Conservation (phyloP, 176 grass and related monocot species). For the Bothriochloa decipiens region DNA sequence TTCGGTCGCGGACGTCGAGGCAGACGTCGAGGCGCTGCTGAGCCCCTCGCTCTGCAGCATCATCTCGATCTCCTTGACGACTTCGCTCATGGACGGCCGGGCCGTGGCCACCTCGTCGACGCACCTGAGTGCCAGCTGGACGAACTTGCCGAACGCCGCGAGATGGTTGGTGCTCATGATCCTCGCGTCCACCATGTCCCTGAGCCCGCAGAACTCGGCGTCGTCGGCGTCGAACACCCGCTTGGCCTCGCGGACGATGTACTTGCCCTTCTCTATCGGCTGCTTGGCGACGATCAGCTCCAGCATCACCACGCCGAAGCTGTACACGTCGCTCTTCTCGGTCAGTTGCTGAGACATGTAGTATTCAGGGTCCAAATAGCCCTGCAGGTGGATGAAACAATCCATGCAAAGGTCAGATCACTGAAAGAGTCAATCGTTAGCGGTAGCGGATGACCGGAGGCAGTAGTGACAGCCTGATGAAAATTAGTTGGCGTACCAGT, state of each 20-base stretch:
- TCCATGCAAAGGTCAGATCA: constrained; percentile 6
- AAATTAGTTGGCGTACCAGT: constrained; percentile 40
- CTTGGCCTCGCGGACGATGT: constrained; percentile 81
- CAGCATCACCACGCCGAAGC: constrained; percentile 93
- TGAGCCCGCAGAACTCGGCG: constrained; percentile 80
- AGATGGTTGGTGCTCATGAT: constrained; percentile 59
- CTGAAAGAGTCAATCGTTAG: background rate
- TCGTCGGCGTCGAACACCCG: constrained; percentile 51
- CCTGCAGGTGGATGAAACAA: constrained; percentile 48
- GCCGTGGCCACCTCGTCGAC: constrained; percentile 58
- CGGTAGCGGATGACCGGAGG: background rate
- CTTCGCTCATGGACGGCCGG: constrained; percentile 74
- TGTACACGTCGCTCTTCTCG: constrained; percentile 94
- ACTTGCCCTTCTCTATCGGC: constrained; percentile 90
- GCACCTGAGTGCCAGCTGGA: constrained; percentile 72
- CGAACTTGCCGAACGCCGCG: constrained; percentile 74
- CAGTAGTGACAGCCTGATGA: background rate
- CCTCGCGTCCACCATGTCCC: constrained; percentile 65
- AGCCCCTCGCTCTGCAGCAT: constrained; percentile 76
- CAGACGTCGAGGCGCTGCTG: constrained; percentile 58
- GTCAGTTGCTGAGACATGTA: constrained; percentile 93
- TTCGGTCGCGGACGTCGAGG: constrained; percentile 67
- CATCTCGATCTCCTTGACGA: constrained; percentile 88
- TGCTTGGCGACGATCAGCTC: constrained; percentile 81
- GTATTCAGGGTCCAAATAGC: constrained; percentile 93